phyloP scores from a whole-genome alignment of 805 yeast species.

The Candida peoriensis region DNA sequence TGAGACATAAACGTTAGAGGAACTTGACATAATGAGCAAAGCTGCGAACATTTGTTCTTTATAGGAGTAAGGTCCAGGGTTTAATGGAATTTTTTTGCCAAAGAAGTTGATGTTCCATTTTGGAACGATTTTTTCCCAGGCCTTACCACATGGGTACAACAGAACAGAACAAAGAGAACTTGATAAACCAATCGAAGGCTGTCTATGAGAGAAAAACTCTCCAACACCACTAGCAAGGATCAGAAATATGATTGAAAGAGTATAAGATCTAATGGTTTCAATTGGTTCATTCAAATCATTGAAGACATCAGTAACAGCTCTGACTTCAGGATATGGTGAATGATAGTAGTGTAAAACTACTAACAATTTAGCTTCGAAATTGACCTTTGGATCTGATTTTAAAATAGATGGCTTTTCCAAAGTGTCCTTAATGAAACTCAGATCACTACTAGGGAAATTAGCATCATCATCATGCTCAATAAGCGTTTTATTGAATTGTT shows the following conservation, averaged over 20 bases:
- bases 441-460: conserved; percentile 17
- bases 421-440: conserved; percentile 28
- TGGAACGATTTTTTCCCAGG: conserved; percentile 39
- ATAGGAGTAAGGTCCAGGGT: conserved; percentile 61
- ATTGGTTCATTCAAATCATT: conserved; percentile 45
- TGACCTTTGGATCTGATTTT: conserved; percentile 15
- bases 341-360: conserved; percentile 23
- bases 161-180: conserved; percentile 43
- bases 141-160: conserved; percentile 39
- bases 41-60: conserved; percentile 68
- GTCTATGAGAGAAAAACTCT: conserved; percentile 52
- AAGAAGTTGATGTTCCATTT: conserved; percentile 36
- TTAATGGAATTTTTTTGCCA: conserved; percentile 39
- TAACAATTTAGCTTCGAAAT: conserved; percentile 19
- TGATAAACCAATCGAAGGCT: conserved; percentile 41
- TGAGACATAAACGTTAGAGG: conserved; percentile 30
- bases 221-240: conserved; percentile 49
- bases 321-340: conserved; percentile 64
- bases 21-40: conserved; percentile 33
- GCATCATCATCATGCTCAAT: background rate
- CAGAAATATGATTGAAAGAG: conserved; percentile 39
- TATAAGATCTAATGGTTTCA: conserved; percentile 43
- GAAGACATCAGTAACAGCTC: conserved; percentile 51
- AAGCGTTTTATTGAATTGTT: background rate
- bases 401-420: conserved; percentile 23